Conservation (phyloP, 176 grass and related monocot genomes). For the Leersia perrieri region DNA sequence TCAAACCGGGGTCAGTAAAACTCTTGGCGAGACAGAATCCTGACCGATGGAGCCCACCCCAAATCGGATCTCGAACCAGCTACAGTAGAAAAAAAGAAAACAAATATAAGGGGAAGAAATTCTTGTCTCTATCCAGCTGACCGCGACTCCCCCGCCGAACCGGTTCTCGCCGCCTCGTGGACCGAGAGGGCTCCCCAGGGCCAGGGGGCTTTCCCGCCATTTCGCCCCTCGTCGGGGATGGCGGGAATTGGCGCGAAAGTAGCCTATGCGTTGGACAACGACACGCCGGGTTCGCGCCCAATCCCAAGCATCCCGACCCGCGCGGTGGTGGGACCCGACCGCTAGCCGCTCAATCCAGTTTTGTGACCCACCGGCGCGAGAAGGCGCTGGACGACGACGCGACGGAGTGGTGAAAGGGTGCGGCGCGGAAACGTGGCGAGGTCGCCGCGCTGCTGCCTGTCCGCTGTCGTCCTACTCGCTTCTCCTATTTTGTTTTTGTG, state of each 20-base stretch:
- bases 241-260: constrained; percentile 36
- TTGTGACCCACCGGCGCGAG: too few species aligned
- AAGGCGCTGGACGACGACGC: not conserved
- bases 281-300: constrained; percentile 39
- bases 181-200: too few species aligned
- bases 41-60: not conserved
- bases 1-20: not conserved
- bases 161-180: not conserved
- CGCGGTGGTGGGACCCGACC: not conserved
- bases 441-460: not conserved
- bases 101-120: not conserved
- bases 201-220: constrained; percentile 6
- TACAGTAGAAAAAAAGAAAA: not conserved
- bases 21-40: not conserved
- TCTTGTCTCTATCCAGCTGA: constrained; percentile 22
- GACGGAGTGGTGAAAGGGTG: too few species aligned
- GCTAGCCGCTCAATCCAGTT: not conserved
- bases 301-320: not conserved
- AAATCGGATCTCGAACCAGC: not conserved
- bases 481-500: not conserved
- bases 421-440: not conserved
- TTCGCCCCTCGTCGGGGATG: not conserved
- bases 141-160: not conserved
- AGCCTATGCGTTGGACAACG: too few species aligned
- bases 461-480: not conserved